Conservation (phyloP, 805 yeast genomes). For the Teunomyces atbi region DNA sequence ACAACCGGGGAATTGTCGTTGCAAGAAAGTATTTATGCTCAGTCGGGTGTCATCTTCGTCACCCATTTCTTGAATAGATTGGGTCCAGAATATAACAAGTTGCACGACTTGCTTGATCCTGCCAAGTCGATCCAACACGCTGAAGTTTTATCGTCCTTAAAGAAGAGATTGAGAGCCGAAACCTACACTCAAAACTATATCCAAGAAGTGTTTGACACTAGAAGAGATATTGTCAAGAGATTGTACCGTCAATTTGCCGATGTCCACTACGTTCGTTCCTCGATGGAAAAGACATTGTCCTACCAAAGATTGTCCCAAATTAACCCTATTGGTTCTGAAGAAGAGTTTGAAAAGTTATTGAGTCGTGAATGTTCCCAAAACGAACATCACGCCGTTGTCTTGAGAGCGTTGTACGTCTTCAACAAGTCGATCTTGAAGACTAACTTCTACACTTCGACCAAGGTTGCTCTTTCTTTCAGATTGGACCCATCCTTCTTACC, state of each 20-base stretch:
- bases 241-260: constrained; percentile 91
- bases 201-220: constrained; percentile 67
- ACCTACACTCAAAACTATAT: constrained; percentile 87
- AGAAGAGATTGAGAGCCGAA: constrained; percentile 87
- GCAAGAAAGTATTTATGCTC: constrained; percentile 94
- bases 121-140: constrained; percentile 61
- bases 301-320: constrained; percentile 82
- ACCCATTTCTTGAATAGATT: constrained; percentile 92
- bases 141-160: constrained; percentile 76
- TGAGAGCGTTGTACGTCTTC: constrained; percentile 78
- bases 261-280: constrained; percentile 73
- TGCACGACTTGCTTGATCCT: constrained; percentile 62
- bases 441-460: constrained; percentile 88
- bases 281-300: constrained; percentile 75
- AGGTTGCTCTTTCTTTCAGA: constrained; percentile 92
- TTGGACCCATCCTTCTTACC: constrained; percentile 87
- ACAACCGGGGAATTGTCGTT: constrained; percentile 76
- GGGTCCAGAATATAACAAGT: constrained; percentile 82
- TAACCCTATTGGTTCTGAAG: constrained; percentile 69
- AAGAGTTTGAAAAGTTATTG: constrained; percentile 69
- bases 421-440: constrained; percentile 89
- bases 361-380: constrained; percentile 73
- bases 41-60: constrained; percentile 87
- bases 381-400: constrained; percentile 73
- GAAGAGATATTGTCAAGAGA: constrained; percentile 72